Conservation (phyloP, 345 rosid species). For the Brassica cretica region DNA sequence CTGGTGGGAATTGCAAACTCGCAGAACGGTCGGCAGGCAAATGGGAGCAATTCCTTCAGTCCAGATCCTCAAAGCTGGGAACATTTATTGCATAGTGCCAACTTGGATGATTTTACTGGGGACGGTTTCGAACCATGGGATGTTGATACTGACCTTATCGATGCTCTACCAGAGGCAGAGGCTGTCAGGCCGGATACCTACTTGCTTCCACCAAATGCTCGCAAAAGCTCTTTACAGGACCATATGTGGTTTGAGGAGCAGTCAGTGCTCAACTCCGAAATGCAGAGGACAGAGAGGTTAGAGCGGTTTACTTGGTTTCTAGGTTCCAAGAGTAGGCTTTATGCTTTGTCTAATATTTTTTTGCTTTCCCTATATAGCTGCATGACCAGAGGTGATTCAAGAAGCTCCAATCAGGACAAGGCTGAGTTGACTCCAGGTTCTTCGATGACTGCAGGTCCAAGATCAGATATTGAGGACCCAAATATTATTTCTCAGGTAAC, state of each 20-base stretch:
- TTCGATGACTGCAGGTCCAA: constrained; percentile 53
- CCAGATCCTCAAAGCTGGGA: constrained; percentile 76
- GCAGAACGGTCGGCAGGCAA: constrained; percentile 54
- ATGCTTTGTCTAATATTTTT: constrained; percentile 1
- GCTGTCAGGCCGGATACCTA: constrained; percentile 43
- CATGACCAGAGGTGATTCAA: constrained; percentile 57
- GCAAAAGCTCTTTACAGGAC: constrained; percentile 46
- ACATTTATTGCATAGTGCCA: constrained; percentile 68
- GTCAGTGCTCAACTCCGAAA: constrained; percentile 53
- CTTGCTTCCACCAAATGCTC: constrained; percentile 47
- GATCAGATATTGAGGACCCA: constrained; percentile 55
- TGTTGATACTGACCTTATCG: constrained; percentile 47
- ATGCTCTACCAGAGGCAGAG: constrained; percentile 44
- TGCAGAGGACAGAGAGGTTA: constrained; percentile 63
- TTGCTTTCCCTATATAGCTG: constrained; percentile 21
- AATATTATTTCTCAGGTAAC: constrained; percentile 60
- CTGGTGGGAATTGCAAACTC: constrained; percentile 60
- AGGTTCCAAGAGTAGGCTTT: constrained; percentile 10
- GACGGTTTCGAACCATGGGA: constrained; percentile 64
- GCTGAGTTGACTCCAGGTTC: constrained; percentile 69
- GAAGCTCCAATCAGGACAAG: constrained; percentile 54
- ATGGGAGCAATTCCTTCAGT: constrained; percentile 51
- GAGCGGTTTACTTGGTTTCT: constrained; percentile 11
- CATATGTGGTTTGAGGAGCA: constrained; percentile 48
- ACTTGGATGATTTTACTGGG: constrained; percentile 60